These are phyloP conservation scores for Aspergillus persii DNA, from an alignment of 2,329 filamentous ascomycete species.

Conservation along the genomic window DNA sequence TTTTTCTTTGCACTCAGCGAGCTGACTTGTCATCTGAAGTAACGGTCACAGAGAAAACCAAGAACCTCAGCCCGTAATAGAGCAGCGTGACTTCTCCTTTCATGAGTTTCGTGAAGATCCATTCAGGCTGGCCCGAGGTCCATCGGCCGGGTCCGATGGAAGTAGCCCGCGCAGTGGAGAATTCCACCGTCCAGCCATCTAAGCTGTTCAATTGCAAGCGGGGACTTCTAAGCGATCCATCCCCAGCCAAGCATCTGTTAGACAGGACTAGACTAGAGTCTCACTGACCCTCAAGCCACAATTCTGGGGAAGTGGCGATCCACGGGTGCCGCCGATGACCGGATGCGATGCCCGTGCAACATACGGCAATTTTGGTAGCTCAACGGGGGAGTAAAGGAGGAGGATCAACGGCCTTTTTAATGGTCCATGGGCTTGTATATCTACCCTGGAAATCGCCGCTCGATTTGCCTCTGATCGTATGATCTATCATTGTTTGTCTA, in stretches of 20 bases:
- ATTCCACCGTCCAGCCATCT: not conserved
- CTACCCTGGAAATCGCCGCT: not conserved
- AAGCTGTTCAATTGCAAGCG: not conserved
- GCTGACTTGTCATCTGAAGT: not conserved
- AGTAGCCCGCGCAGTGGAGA: slow-evolving; percentile 1
- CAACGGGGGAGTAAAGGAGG: not conserved
- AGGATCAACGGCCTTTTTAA: not conserved
- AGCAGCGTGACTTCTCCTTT: not conserved
- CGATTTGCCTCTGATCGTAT: not conserved
- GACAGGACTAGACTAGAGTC: not conserved
- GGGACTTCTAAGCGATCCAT: not conserved
- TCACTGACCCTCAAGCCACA: not conserved
- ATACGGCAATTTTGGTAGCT: not conserved
- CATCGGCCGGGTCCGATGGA: slow-evolving; percentile 9
- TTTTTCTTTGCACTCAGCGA: not conserved
- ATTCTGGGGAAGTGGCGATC: slow-evolving; percentile 7
- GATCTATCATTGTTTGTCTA: not conserved
- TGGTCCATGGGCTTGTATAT: not conserved
- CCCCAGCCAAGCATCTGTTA: slow-evolving; percentile 1
- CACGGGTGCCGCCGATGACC: slow-evolving; percentile 15
- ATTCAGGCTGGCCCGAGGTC: slow-evolving; percentile 1
- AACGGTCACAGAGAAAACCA: not conserved
- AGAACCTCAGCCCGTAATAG: not conserved
- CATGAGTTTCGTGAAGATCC: not conserved
- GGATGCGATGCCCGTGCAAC: not conserved